Evolutionary conservation across 768 basidiomycete genomes (phyloP), one percentile per base, ranked within the genome.

Genomic region (Pleurotus pulmonarius): DNA sequence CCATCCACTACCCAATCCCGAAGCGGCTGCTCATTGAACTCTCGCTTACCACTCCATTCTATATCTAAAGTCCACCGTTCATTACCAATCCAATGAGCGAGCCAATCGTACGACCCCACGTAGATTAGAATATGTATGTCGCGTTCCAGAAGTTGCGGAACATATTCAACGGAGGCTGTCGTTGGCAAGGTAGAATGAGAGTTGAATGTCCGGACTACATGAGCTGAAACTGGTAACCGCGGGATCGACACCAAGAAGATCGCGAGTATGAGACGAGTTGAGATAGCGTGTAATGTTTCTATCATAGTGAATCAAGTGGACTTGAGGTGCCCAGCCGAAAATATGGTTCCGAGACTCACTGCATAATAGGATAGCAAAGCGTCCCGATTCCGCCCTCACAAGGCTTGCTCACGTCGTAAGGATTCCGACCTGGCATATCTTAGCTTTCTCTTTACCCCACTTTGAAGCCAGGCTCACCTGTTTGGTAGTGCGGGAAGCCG

Each of bases 331-430:
- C 49, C 26, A 13, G 16, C 2, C 13, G 41, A 12, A 12, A 5
- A 5, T 29, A 13, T 29, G 8, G 51, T 20, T 11, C 16, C 1
- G 26, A 49, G 29, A 44, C 0, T 15, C 16, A 53, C 46, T 40
- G 13, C 5, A 74, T 83, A 15, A 82, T 71, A 2, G 83, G 80
- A 62, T 88, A 85, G 66, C 87, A 89, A 11, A 86, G 74, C 0
- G 74, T 74, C 2, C 51, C 61, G 7, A 80, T 65, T 25, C 68
- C 64, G 56, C 83, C 77, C 59, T 79, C 75, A 57, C 87, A 89
- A 26, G 73, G 67, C 63, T 79, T 78, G 63, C 79, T 85, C 46
- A 92, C 79, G 62, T 92, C 88, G 64, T 92, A 90, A 1, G 80
- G 81, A 64, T 85, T 85, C 65, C 70, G 69, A 11, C 74, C 76